Evolutionary conservation across 306 rosid genomes (phyloP).

Genomic region (Sphenostylis stenocarpa): DNA sequence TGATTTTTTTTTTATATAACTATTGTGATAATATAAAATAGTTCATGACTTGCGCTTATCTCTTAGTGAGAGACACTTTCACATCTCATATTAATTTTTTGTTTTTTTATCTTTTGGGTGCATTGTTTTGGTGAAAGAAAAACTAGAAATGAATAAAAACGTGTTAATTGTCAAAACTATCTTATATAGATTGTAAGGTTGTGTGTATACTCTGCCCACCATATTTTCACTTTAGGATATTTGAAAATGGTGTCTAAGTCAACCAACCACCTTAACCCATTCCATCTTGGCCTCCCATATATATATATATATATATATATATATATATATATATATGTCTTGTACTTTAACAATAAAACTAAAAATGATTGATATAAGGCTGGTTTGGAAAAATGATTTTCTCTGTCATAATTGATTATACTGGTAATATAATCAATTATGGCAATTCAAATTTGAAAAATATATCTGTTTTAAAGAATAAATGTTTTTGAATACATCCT

Average conservation of each 20-base stretch:
- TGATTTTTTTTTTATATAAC: not conserved
- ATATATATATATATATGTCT: too few species aligned
- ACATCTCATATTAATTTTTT: too few species aligned
- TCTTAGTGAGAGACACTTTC: not conserved
- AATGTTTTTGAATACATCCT: too few species aligned
- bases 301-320: too few species aligned
- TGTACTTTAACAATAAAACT: not conserved
- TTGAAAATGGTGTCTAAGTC: not conserved
- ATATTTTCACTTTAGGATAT: conserved; percentile 4
- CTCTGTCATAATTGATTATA: too few species aligned
- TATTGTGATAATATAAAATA: not conserved
- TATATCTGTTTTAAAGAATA: too few species aligned
- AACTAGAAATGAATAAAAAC: not conserved
- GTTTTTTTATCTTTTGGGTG: too few species aligned
- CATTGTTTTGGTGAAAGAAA: not conserved
- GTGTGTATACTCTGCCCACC: not conserved
- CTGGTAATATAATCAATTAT: too few species aligned
- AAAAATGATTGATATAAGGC: not conserved
- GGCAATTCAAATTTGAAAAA: too few species aligned
- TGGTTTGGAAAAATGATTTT: too few species aligned
- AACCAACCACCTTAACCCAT: not conserved
- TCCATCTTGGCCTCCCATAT: conserved; percentile 11
- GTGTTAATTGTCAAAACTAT: not conserved
- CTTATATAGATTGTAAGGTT: not conserved
- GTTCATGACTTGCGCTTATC: not conserved